phyloP scores from a whole-genome alignment of 1,284 basidiomycete genomes.

The Ustilago tritici region DNA sequence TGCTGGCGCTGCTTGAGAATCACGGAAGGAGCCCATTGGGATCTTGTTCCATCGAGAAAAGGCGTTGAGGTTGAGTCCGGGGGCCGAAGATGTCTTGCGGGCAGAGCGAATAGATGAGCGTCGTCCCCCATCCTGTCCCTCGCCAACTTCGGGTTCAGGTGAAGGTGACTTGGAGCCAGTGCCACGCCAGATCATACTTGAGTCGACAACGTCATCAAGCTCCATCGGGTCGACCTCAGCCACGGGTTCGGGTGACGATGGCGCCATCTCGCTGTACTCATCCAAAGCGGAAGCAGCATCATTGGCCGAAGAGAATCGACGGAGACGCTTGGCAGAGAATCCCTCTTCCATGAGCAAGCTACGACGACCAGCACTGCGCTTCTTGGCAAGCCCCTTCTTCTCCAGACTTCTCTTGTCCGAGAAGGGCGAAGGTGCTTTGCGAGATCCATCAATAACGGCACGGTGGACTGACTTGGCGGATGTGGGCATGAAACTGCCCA shows the following conservation, averaged over 20 bases:
- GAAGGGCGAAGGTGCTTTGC: constrained; percentile 66
- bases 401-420: constrained; percentile 53
- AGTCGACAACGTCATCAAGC: constrained; percentile 65
- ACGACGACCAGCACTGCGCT: constrained; percentile 43
- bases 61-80: constrained; percentile 59
- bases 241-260: constrained; percentile 56
- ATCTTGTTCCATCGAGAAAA: constrained; percentile 67
- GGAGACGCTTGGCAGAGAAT: constrained; percentile 53
- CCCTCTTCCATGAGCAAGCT: constrained; percentile 44
- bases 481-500: constrained; percentile 66
- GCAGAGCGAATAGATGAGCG: constrained; percentile 24
- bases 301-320: constrained; percentile 52
- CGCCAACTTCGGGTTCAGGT: constrained; percentile 27
- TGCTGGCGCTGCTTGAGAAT: constrained; percentile 47
- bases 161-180: constrained; percentile 50
- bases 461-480: constrained; percentile 65
- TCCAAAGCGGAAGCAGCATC: constrained; percentile 47
- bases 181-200: constrained; percentile 59
- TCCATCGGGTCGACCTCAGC: constrained; percentile 60
- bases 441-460: constrained; percentile 67
- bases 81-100: constrained; percentile 30
- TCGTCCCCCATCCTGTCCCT: constrained; percentile 23
- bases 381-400: constrained; percentile 57
- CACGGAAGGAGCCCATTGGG: constrained; percentile 67
- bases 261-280: constrained; percentile 51